Evolutionary conservation across 108 stramenopile species (phyloP).

Genomic region (Fistulifera solaris): DNA sequence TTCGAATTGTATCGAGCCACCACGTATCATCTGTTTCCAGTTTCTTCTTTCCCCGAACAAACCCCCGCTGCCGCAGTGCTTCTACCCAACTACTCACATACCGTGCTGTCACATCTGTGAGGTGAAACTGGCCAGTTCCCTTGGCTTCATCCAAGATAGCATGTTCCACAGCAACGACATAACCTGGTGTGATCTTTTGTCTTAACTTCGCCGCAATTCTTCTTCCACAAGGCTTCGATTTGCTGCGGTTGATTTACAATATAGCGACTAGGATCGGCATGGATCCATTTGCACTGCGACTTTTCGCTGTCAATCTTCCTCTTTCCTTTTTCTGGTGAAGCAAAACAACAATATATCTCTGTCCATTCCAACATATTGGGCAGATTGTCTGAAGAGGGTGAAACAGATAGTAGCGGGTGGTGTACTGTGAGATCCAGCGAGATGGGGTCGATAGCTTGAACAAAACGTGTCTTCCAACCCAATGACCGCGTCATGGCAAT

Average conservation of each 20-base stretch:
- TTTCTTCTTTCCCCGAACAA: conserved; percentile 26
- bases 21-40: conserved; percentile 2
- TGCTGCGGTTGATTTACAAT: conserved; percentile 1
- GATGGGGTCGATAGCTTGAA: conserved; percentile 49
- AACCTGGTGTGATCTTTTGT: neutral
- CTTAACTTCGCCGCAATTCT: conserved; percentile 5
- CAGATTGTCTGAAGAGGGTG: neutral
- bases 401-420: conserved; percentile 45
- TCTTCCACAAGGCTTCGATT: conserved; percentile 4
- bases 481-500: conserved; percentile 56
- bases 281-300: conserved; percentile 4
- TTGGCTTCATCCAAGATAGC: neutral
- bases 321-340: conserved; percentile 8
- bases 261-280: neutral
- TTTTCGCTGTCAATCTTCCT: neutral
- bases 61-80: conserved; percentile 51
- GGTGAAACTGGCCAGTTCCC: neutral
- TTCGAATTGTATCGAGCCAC: conserved; percentile 15
- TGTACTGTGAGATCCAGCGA: conserved; percentile 52
- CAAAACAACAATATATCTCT: neutral
- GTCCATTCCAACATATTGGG: neutral
- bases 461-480: conserved; percentile 71
- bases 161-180: conserved; percentile 5
- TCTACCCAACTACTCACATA: conserved; percentile 63
- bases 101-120: conserved; percentile 81